A percentile compares a stretch with the other conserved stretches of the same genome.
These are phyloP conservation scores for Pseudocercospora fuligena DNA, from an alignment of 2,329 filamentous ascomycete genomes.

Conservation along the genomic window DNA sequence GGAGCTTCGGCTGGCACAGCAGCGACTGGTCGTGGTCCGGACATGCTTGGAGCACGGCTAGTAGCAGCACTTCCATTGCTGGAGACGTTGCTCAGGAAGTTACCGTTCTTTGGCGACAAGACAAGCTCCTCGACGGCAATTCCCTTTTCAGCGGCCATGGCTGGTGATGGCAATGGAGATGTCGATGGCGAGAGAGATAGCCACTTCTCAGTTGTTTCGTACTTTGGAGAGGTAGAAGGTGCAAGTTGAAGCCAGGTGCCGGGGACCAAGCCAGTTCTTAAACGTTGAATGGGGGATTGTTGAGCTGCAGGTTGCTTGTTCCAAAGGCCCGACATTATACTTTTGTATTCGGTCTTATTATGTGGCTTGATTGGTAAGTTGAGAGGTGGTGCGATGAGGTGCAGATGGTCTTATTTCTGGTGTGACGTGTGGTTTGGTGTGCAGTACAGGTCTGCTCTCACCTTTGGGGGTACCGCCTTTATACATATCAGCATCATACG, in stretches of 20 bases:
- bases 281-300: slow-evolving; percentile 16
- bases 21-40: slow-evolving; percentile 10
- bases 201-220: slow-evolving; percentile 16
- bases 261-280: slow-evolving; percentile 21
- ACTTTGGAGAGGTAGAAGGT: slow-evolving; percentile 11
- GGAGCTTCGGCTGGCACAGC: slow-evolving; percentile 6
- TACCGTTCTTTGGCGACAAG: slow-evolving; percentile 10
- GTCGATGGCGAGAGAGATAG: slow-evolving; percentile 9
- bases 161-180: slow-evolving; percentile 14
- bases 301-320: slow-evolving; percentile 19
- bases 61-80: slow-evolving; percentile 6
- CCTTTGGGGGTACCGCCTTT: slow-evolving; percentile 1
- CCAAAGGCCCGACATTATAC: slow-evolving; percentile 26
- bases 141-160: slow-evolving; percentile 7
- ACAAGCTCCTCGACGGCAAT: slow-evolving; percentile 9
- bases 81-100: slow-evolving; percentile 19
- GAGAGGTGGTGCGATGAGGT: neutral
- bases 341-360: slow-evolving; percentile 9
- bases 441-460: neutral
- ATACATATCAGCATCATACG: slow-evolving; percentile 12
- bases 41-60: slow-evolving; percentile 14
- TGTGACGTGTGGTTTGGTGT: neutral
- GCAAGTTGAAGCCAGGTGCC: slow-evolving; percentile 30
- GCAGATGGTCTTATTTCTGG: neutral
- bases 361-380: neutral